Evolutionary conservation across 768 basidiomycete species (phyloP), one percentile per base, ranked within the genome.

Genomic region (Lactifluus hygrophoroides): DNA sequence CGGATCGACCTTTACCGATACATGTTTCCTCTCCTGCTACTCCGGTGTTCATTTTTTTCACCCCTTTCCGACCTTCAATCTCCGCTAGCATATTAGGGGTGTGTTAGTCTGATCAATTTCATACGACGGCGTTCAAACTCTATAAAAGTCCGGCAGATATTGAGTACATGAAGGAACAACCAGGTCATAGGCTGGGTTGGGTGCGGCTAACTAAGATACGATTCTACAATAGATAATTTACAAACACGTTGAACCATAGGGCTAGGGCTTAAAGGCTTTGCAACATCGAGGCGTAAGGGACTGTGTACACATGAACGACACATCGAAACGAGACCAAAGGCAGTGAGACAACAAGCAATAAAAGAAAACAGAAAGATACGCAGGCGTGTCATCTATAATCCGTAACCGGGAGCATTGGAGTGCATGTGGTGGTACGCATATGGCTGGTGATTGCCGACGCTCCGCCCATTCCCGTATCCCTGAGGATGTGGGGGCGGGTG

Each of bases 381-480:
- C 40, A n/a, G 34, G n/a, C 16, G 28, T 40, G 28, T 40, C 25
- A 17, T 60, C 37, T 60, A 62, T 48, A 62, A 23, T 45, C 61
- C 61, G 32, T 63, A 63, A 13, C 62, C 62, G 1, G 60, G 61
- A 8, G 62, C 62, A 19, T 57, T 53, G 10, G 60, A 38, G 46
- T 64, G 61, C 62, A 64, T 64, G 35, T 63, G 57, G 40, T 63
- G 62, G 25, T 64, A 64, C n/a, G 62, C 62, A 45, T 63, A 63
- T 25, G 53, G 59, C 30, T 38, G 40, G 19, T 49, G 51, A 30
- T 43, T 38, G 42, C 37, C 23, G 16, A 25, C 17, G 30, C 48
- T 34, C 17, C 54, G 44, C 14, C 47, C 54, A 49, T 17, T 35
- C 37, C 48, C 42, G 40, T 56, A 61, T 35, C 47, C 48, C 28